These are phyloP conservation scores for Coelastrella sp. DNA, from an alignment of 139 green algal species.

Conservation along the genomic window DNA sequence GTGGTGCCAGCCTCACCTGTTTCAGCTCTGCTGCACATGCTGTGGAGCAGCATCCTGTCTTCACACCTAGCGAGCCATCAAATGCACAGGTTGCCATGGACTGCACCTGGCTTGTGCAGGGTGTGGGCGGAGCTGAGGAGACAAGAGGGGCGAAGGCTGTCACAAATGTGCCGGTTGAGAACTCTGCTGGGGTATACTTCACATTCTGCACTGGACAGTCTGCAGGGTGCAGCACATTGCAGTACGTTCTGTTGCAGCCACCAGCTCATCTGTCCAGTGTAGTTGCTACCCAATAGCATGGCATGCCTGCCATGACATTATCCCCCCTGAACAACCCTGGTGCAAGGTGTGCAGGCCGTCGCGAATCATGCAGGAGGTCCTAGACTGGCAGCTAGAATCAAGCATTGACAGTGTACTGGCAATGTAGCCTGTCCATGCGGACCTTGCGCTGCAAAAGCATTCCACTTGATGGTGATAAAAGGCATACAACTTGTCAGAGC, in stretches of 20 bases:
- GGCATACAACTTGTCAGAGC: no score
- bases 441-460: no score
- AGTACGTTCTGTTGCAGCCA: neutral
- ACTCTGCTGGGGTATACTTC: constrained; percentile 11
- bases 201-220: constrained; percentile 19
- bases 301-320: neutral
- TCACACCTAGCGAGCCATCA: constrained; percentile 29
- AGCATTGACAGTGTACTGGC: no score
- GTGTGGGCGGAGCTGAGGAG: neutral
- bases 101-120: neutral
- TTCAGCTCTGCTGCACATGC: constrained; percentile 2
- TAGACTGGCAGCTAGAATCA: no score
- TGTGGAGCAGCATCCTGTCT: constrained; percentile 31
- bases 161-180: constrained; percentile 14
- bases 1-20: constrained; percentile 2
- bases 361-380: no score
- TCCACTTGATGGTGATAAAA: no score
- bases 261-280: no score
- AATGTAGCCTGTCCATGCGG: no score
- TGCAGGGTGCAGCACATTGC: neutral
- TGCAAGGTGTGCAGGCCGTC: no score
- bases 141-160: constrained; percentile 9
- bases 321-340: no score
- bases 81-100: constrained; percentile 29
- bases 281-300: neutral